Percentiles rank a stretch among this genome's conserved stretches.
Conservation (phyloP, 148 eudicot species). For the Vaccinium macrocarpon region DNA sequence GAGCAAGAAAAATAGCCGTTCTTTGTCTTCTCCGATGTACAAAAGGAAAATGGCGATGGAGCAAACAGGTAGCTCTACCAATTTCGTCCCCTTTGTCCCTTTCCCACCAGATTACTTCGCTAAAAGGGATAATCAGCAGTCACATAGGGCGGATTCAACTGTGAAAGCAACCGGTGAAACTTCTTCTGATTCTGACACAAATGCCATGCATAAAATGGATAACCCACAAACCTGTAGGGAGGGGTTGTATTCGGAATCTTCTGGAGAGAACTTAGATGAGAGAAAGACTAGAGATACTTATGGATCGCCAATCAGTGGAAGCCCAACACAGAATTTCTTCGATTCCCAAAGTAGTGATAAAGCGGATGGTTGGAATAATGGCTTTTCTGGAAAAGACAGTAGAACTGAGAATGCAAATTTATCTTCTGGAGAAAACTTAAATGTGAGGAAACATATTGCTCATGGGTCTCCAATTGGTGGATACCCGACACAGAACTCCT, state of each 20-base stretch:
- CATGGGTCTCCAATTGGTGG: constrained; percentile 14
- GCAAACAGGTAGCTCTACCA: constrained; percentile 40
- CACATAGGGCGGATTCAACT: constrained; percentile 22
- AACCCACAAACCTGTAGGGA: constrained; percentile 20
- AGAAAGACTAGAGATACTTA: background rate
- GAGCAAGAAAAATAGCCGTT: constrained; percentile 78
- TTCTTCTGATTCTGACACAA: constrained; percentile 15
- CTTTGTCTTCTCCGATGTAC: constrained; percentile 66
- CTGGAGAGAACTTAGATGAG: constrained; percentile 16
- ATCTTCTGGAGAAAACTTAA: constrained; percentile 11
- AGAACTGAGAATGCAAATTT: background rate
- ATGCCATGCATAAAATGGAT: background rate
- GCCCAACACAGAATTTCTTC: constrained; percentile 11
- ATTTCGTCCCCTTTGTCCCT: constrained; percentile 90
- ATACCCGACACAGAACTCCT: constrained; percentile 13
- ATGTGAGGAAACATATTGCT: constrained; percentile 10
- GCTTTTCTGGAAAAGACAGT: background rate
- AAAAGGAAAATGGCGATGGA: constrained; percentile 74
- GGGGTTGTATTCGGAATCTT: constrained; percentile 13
- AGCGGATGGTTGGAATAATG: constrained; percentile 13
- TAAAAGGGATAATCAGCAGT: constrained; percentile 32
- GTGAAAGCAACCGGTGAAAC: constrained; percentile 14
- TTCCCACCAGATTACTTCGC: constrained; percentile 91
- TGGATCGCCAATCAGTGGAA: constrained; percentile 16
- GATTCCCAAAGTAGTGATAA: constrained; percentile 13